Evolutionary conservation across 208 protist species (phyloP), one percentile per base, ranked within the genome.

Genomic region (Leishmania amazonensis): DNA sequence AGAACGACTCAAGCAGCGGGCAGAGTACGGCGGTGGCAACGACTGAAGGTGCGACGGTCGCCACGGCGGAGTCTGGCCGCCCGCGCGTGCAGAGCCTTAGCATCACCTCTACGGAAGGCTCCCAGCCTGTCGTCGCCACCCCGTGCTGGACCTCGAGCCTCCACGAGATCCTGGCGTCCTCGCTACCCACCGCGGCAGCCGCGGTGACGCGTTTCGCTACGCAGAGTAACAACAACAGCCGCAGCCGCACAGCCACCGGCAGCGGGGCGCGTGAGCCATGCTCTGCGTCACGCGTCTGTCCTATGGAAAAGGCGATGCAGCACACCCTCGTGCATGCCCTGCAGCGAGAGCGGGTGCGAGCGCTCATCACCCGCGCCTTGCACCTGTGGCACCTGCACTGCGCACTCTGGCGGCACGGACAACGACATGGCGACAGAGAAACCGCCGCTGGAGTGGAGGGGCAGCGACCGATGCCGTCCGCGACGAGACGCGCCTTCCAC

Each of bases 281-380:
- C 1, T n/a, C 38, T 47, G 31, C 42, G 13, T 24, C 47, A 17
- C 64, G 5, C 54, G 57, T 6, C 67, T 35, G 17, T 24, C 8
- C 71, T 3, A 15, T 4, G 71, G 8, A 75, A 40, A 21, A 15
- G 15, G 15, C 17, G 8, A 45, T 67, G 54, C 70, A 47, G 13
- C 35, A 31, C 54, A 19, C 57, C 24, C 5, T 83, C 0, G 79
- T 54, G 31, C 79, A 83, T 31, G 51, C 78, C 40, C 38, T 83
- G 73, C 79, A 73, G 60, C 79, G 79, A 35, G 79, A 83, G 24
- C 31, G 28, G 0, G 74, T 76, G 19, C 79, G 79, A 19, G 40
- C 42, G 62, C 40, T 83, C 42, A 58, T 78, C 51, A 54, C 72
- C 19, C 53, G 73, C 8, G 68, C 31, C 8, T 54, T 71, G 2